phyloP scores from a whole-genome alignment of 2,329 filamentous ascomycete genomes.

The Chaetomiaceae sp. region DNA sequence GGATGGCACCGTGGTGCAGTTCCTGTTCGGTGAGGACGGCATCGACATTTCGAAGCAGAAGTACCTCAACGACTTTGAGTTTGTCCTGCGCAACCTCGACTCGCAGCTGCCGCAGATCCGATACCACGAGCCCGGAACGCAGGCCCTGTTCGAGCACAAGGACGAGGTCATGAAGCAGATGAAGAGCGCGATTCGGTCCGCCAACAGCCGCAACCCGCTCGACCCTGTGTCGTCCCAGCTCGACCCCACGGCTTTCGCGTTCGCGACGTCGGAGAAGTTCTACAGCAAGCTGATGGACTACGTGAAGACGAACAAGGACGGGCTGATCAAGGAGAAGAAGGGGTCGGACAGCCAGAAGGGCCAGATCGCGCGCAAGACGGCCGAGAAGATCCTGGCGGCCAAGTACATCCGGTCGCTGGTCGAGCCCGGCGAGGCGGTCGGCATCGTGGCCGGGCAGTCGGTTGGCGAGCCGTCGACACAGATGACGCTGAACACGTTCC shows the following conservation, averaged over 20 bases:
- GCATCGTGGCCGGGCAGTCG: conserved; percentile 93
- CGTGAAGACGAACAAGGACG: conserved; percentile 68
- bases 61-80: conserved; percentile 85
- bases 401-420: conserved; percentile 91
- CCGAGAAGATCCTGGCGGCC: conserved; percentile 78
- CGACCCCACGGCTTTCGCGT: conserved; percentile 72
- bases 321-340: conserved; percentile 51
- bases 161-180: conserved; percentile 68
- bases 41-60: conserved; percentile 92
- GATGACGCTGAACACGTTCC: conserved; percentile 99
- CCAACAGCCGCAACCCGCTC: conserved; percentile 54
- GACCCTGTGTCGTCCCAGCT: conserved; percentile 73
- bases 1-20: conserved; percentile 89
- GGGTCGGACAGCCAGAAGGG: conserved; percentile 37
- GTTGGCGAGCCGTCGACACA: conserved; percentile 97
- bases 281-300: conserved; percentile 70
- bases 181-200: conserved; percentile 75
- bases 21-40: conserved; percentile 94
- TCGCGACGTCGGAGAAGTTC: conserved; percentile 87
- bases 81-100: conserved; percentile 78
- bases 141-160: conserved; percentile 47
- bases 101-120: conserved; percentile 75
- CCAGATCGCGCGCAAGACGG: conserved; percentile 61
- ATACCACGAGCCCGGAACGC: conserved; percentile 50
- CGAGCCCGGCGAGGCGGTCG: conserved; percentile 93